Base-by-base conservation (phyloP, 108 stramenopile species). In the Phaeodactylum tricornutum region DNA sequence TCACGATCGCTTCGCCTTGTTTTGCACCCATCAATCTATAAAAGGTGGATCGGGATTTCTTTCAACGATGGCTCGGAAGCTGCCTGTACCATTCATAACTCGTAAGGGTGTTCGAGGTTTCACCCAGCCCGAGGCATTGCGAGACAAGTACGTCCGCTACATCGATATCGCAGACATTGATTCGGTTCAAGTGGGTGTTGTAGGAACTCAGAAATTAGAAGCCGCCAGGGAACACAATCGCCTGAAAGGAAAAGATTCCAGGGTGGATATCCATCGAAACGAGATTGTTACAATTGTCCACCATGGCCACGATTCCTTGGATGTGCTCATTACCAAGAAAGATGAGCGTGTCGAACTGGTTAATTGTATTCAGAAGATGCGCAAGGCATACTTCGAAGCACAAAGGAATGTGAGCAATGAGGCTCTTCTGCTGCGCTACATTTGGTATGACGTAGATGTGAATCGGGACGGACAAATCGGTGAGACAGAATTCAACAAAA, bases 121-220 rank as follows among this genome's bases (percentile, higher is more conserved):
- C 40, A 17, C 57, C 24, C 28, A 50, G 21, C 12, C 35, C 46
- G 9, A 38, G 15, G 6, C 3, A 8, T 28, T 63, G 29, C 27
- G 34, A 29, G 48, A 77, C 26, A 35, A 43, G 23, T 60, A 63
- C 28, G 40, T 76, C 20, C 58, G 71, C 7, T 66, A 77, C 23
- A 63, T 87, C 29, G 85, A 87, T 63, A 63, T 81, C 20, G 66
- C 75, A 6, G 85, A 87, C 45, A 55, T 81, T 20, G 58, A 66
- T 34, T 58, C 50, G 29, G 55, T 75, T 15, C 69, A 74, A 29
- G 59, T 52, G 15, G 81, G 85, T 8, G 72, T 71, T 33, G 39
- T 79, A 11, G 74, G 73, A n/a, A 74, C 74, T 27, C 64, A 46
- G 20, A 74, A 67, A 28, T 55, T 87, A 47, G 85, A 87, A 58